Percentiles rank a stretch among this genome's conserved stretches.
These are phyloP conservation scores for Rachicladosporium sp. DNA, from an alignment of 2,329 filamentous ascomycete genomes.

Conservation along the genomic window DNA sequence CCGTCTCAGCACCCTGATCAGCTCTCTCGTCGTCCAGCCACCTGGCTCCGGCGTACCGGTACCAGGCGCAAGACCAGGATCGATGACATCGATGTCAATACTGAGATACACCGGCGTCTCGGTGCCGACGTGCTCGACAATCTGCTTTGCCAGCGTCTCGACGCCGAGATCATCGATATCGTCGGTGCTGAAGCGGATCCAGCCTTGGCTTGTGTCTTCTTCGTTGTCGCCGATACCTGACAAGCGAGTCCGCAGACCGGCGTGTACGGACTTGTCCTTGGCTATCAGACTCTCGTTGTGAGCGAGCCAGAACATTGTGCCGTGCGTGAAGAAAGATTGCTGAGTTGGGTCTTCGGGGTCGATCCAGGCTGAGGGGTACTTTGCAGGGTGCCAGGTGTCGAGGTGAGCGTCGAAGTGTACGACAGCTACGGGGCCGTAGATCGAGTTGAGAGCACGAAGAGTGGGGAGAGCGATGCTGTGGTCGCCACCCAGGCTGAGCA, in stretches of 20 bases:
- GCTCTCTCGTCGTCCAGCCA: constrained; percentile 79
- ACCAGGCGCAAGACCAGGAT: constrained; percentile 56
- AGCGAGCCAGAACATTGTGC: constrained; percentile 85
- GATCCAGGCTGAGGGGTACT: constrained; percentile 68
- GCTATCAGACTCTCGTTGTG: constrained; percentile 66
- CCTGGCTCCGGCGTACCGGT: constrained; percentile 68
- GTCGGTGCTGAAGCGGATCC: constrained; percentile 67
- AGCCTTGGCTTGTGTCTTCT: constrained; percentile 61
- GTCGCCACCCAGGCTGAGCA: constrained; percentile 38
- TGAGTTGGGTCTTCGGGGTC: constrained; percentile 38
- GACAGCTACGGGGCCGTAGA: constrained; percentile 35
- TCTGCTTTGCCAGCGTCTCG: constrained; percentile 55
- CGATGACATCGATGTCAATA: constrained; percentile 70
- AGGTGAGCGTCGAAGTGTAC: constrained; percentile 51
- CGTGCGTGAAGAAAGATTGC: constrained; percentile 72
- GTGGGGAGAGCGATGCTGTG: constrained; percentile 39
- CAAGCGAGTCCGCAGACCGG: constrained; percentile 67
- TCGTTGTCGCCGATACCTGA: constrained; percentile 58
- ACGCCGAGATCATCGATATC: constrained; percentile 77
- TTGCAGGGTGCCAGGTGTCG: constrained; percentile 73
- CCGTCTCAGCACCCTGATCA: constrained; percentile 71
- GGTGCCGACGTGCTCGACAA: constrained; percentile 59
- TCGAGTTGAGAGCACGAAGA: constrained; percentile 35
- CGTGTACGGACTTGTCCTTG: constrained; percentile 66
- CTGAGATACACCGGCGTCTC: constrained; percentile 70